A percentile compares a stretch with the other conserved stretches of the same genome.
These are phyloP conservation scores for Boletus subcaerulescens DNA, from an alignment of 768 basidiomycete species.

Conservation along the genomic window DNA sequence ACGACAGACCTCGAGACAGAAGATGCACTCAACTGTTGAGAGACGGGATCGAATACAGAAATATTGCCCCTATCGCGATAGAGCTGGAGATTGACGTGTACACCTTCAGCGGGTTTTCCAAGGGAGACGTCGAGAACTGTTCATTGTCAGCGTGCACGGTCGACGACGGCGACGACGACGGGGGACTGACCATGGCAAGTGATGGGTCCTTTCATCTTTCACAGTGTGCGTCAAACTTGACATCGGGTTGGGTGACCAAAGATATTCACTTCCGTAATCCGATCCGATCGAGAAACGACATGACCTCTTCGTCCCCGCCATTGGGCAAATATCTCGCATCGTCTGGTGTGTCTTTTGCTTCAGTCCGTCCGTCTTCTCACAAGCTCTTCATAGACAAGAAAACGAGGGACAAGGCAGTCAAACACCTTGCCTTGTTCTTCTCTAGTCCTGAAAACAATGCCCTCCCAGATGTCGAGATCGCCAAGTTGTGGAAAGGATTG, in stretches of 20 bases:
- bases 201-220: constrained; percentile 70
- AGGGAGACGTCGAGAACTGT: constrained; percentile 83
- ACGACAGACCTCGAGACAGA: background rate
- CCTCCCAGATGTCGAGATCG: constrained; percentile 73
- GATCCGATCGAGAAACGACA: constrained; percentile 25
- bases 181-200: constrained; percentile 77
- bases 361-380: background rate
- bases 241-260: constrained; percentile 7
- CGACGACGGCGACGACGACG: background rate
- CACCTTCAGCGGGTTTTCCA: constrained; percentile 76
- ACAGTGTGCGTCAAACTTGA: too few relatives aligned
- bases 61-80: constrained; percentile 37
- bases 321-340: constrained; percentile 91
- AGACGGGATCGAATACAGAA: constrained; percentile 49
- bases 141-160: background rate
- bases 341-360: constrained; percentile 55
- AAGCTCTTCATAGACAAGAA: constrained; percentile 65
- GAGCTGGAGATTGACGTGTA: constrained; percentile 61
- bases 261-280: constrained; percentile 11
- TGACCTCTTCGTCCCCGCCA: constrained; percentile 47
- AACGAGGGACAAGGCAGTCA: constrained; percentile 87
- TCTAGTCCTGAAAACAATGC: constrained; percentile 58
- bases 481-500: constrained; percentile 95
- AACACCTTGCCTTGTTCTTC: constrained; percentile 73
- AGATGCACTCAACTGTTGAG: constrained; percentile 56